Evolutionary conservation across 2,329 filamentous ascomycete species (phyloP), one percentile per base, ranked within the genome.

Genomic region (Fusarium veterinarium): DNA sequence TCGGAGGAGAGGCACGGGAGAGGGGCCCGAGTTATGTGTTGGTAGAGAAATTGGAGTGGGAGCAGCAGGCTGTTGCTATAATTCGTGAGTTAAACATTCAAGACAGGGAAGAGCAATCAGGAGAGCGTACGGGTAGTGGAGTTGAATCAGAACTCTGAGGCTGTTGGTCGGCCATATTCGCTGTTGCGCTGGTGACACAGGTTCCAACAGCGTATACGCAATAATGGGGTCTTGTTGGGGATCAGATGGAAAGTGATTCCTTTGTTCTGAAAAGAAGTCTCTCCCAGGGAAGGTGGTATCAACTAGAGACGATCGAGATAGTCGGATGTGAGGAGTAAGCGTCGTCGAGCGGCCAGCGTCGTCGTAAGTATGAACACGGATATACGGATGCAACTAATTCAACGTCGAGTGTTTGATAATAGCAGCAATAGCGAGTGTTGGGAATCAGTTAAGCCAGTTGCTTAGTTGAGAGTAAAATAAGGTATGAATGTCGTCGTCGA

Each of bases 1-100:
- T 69, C 94, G 92, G 63, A 97, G 91, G 65, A 97, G 89, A 68
- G 94, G 94, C 59, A 92, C 93, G 58, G 93, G 91, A 53, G 92
- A 91, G 64, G 78, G 88, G 84, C 59, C 82, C 37, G 82, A 64
- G 76, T 82, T 80, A 67, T 82, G 75, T 35, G 77, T 80, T 48
- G 83, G 69, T 53, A 77, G 64, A 71, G 79, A 72, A 67, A 75
- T 71, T 76, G 78, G 70, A 72, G 75, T 73, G 28, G 71, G 59
- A 38, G 75, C 64, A 37, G 56, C 72, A 46, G 58, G 72, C 60
- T 68, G 68, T 67, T 65, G 77, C 75, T 74, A 69, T 52, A 38
- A 56, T 58, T 46, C 33, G 56, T 77, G 46, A 77, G 76, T 68
- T 25, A 60, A 33, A 56, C 31, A 56, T 52, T 20, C 35, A 35